Evolutionary conservation across 2,329 filamentous ascomycete species (phyloP).

Genomic region (Pseudogymnoascus sp.): DNA sequence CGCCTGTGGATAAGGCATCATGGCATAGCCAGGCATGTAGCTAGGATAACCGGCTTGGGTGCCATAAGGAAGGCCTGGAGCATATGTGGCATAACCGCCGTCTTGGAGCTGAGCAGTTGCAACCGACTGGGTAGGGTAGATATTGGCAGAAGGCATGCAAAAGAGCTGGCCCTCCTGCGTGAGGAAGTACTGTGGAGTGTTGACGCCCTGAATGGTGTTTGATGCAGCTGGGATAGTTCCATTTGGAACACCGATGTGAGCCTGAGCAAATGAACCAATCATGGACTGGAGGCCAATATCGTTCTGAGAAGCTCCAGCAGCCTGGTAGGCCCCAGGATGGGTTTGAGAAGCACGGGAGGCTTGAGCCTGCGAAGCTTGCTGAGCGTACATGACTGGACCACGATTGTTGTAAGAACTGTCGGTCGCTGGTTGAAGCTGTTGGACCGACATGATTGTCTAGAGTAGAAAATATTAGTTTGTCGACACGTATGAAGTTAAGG

Average conservation of each 20-base stretch:
- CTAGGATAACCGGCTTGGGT: conserved; percentile 27
- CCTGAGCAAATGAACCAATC: conserved; percentile 26
- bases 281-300: conserved; percentile 20
- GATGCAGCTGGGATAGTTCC: conserved; percentile 30
- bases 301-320: conserved; percentile 15
- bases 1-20: conserved; percentile 27
- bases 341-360: conserved; percentile 24
- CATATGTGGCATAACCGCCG: conserved; percentile 25
- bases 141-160: conserved; percentile 22
- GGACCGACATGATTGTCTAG: conserved; percentile 31
- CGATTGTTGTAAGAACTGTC: conserved; percentile 22
- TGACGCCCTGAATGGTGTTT: conserved; percentile 20
- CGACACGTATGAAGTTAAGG: neutral
- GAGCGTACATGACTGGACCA: conserved; percentile 26
- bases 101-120: conserved; percentile 24
- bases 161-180: conserved; percentile 30
- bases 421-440: conserved; percentile 24
- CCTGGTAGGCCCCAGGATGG: conserved; percentile 20
- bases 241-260: conserved; percentile 26
- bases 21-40: conserved; percentile 26
- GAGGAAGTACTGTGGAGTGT: conserved; percentile 26
- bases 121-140: conserved; percentile 27
- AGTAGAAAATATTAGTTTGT: conserved; percentile 2
- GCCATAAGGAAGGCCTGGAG: conserved; percentile 23
- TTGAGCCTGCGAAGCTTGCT: conserved; percentile 21